Base-by-base conservation (phyloP, 768 basidiomycete genomes). In the Boletus speciosus region DNA sequence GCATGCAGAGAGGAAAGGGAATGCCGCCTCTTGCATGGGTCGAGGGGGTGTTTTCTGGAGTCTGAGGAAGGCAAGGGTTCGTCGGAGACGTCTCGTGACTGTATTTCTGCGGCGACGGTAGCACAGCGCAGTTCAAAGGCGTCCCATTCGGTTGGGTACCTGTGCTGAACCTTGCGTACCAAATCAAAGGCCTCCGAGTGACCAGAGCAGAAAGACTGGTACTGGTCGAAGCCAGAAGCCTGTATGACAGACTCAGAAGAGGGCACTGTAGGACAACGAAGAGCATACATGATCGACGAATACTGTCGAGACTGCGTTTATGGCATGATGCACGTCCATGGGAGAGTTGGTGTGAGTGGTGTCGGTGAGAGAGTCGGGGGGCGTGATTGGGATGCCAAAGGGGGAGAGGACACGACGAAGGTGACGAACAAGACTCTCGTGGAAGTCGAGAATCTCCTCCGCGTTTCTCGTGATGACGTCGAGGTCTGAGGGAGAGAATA, bases 171-270 rank as follows among this genome's bases (percentile, higher is more conserved):
- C 47, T 79, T 81, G 54, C 87, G 83, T 0, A 96, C 75, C 23
- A 92, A 68, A 57, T 88, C 83, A 52, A 88, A 75, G 0, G 93
- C 94, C 60, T 90, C 87, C 47, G 83, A 81, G 64, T 98, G 95
- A 0, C 86, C 86, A 0, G 91, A 82, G 66, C 96, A 98, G 64
- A 93, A 98, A 12, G 79, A 72, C 67, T 93, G 83, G 73, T 99
- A 99, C 2, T 83, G 77, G 52, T 81, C 77, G 60, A 96, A 96
- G 36, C 78, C 73, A 15, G 84, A 75, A 25, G 85, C 86, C 93
- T 96, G 60, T 32, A 25, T 36, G 54, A 57, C 48, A 51, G 9
- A 37, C 12, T 62, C 34, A 56, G 50, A 31, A 38, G 35, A 34
- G 25, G 48, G 21, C 9, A 7, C 19, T 23, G 46, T 5, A 54